Evolutionary conservation across 225 moss, liverwort and hornwort species (phyloP), one percentile per base, ranked within the genome.

Genomic region (Anthoceros angustus): DNA sequence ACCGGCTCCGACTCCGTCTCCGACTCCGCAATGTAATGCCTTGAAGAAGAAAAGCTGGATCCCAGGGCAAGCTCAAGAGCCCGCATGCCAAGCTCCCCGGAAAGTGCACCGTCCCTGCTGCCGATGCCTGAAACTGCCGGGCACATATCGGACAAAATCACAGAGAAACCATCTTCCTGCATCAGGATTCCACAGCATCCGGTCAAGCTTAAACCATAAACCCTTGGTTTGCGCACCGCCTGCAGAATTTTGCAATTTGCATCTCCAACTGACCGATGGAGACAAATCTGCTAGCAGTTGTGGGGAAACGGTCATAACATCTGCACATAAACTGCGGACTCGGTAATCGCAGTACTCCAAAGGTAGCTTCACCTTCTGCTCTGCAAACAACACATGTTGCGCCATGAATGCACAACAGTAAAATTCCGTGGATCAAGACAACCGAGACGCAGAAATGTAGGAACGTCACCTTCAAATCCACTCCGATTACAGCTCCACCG

Each of bases 291-390:
- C 86, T 66, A 95, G 75, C 64, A 73, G 66, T 67, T 74, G 78
- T 77, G 90, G 78, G 63, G 78, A 74, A 61, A 85, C 77, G 77
- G 82, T 74, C 67, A 88, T 75, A 42, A 87, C 90, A 76, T 95
- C 86, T 66, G 85, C 80, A 42, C 73, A 78, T 25, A 90, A 20
- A 41, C 88, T 95, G 40, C 74, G 80, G 25, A 91, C 90, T 38
- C 95, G 88, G 39, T 72, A 41, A 74, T 95, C 95, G 71, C 95
- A 95, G 66, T 95, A 78, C 69, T 88, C 88, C 63, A 72, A 75
- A 42, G 95, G 95, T 49, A 87, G 82, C 75, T 87, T 91, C 73
- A 95, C 88, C 79, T 84, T 91, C 91, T 94, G 90, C 80, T 80
- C 86, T 82, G 83, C 74, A 78, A 67, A 46, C 25, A 12, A 26